Evolutionary conservation across 176 grass and related monocot species (phyloP).

Genomic region (Carex littledalei): DNA sequence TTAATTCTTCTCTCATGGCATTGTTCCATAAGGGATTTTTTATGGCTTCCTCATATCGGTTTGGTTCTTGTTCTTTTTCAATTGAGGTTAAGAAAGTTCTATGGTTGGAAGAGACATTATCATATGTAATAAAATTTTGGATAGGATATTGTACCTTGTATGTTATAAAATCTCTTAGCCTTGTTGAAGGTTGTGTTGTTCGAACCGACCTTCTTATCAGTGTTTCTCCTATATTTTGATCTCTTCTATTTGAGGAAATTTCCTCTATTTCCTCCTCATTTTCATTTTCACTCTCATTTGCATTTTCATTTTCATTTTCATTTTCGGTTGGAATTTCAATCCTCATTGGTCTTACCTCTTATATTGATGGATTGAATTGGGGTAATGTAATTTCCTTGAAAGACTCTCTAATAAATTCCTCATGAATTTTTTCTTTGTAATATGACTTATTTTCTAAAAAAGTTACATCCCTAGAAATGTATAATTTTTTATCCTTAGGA

Average conservation of each 20-base stretch:
- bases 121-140: background rate
- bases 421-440: background rate
- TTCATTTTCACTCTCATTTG: background rate
- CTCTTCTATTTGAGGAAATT: background rate
- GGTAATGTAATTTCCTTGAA: background rate
- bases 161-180: background rate
- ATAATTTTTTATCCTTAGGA: too few species aligned
- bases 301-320: too few species aligned
- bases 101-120: background rate
- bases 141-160: background rate
- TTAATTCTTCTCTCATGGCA: background rate
- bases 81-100: background rate
- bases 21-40: background rate
- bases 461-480: background rate
- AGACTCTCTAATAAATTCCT: background rate
- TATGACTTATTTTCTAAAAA: background rate
- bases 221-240: too few species aligned
- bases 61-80: background rate
- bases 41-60: background rate
- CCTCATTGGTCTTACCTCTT: background rate
- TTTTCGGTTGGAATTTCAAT: too few species aligned
- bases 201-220: background rate
- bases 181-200: background rate
- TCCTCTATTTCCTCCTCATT: background rate
- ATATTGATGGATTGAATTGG: background rate